A percentile compares a stretch with the other conserved stretches of the same genome.
Evolutionary conservation across 345 rosid species (phyloP).

Genomic region (Viola odorata): DNA sequence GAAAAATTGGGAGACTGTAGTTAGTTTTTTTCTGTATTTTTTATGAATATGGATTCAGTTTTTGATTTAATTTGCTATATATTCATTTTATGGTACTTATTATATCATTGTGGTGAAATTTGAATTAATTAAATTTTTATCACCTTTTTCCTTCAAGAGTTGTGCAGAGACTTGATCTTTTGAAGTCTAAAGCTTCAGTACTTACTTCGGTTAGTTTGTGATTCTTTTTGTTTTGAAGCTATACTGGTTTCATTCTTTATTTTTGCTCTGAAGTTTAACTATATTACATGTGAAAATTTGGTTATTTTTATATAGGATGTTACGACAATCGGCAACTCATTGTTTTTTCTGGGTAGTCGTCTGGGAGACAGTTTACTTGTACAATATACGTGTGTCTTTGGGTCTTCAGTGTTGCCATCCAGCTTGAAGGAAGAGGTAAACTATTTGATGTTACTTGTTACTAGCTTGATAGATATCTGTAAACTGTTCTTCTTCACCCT

Average conservation of each 20-base stretch:
- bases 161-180: constrained; percentile 92
- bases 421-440: constrained; percentile 83
- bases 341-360: constrained; percentile 89
- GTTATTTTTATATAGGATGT: constrained; percentile 56
- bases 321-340: constrained; percentile 67
- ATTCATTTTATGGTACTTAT: no score
- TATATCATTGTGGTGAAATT: constrained; percentile 4
- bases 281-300: constrained; percentile 15
- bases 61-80: no score
- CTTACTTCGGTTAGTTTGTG: constrained; percentile 80
- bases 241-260: not conserved
- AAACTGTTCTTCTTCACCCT: no score
- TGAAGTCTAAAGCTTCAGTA: constrained; percentile 96
- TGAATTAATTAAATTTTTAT: constrained; percentile 24
- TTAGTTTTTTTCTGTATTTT: no score
- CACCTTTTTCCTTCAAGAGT: constrained; percentile 45
- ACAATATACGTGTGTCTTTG: constrained; percentile 66
- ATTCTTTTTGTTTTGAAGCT: constrained; percentile 15
- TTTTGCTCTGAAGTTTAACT: constrained; percentile 8
- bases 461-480: no score
- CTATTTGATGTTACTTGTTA: constrained; percentile 15
- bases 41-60: no score
- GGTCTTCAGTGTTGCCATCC: constrained; percentile 50
- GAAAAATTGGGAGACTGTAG: no score
- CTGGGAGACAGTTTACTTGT: constrained; percentile 97